Percentiles rank a stretch among this genome's conserved stretches.
phyloP scores from a whole-genome alignment of 73 alveolate genomes.

The Symbiodinium pilosum region DNA sequence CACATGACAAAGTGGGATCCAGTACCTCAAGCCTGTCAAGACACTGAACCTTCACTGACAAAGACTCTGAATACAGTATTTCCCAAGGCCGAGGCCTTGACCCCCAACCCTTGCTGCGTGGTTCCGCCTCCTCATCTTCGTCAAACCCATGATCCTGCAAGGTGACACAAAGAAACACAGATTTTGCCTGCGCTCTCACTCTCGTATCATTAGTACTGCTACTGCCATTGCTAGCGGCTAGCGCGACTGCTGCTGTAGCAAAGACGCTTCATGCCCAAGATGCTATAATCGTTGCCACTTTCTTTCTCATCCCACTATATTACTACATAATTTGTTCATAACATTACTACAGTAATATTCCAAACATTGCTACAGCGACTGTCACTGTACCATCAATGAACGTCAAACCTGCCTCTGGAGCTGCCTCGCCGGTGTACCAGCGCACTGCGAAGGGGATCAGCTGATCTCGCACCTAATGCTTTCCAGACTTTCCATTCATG shows the following conservation, averaged over 20 bases:
- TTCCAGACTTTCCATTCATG: background rate
- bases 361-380: background rate
- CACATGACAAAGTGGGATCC: no score
- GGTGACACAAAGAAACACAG: background rate
- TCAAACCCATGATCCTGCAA: constrained; percentile 6
- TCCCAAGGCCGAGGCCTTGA: no score
- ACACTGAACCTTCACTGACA: no score
- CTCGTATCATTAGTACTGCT: background rate
- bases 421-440: constrained; percentile 90
- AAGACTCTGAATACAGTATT: no score
- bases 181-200: background rate
- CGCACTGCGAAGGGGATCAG: constrained; percentile 83
- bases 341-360: no score
- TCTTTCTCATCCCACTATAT: no score
- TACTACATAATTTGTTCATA: background rate
- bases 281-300: background rate
- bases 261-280: background rate
- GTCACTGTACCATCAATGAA: background rate
- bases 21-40: no score
- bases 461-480: constrained; percentile 23
- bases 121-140: constrained; percentile 18
- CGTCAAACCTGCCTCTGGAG: constrained; percentile 42
- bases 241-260: no score
- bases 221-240: background rate
- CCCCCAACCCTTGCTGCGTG: no score